phyloP scores from a whole-genome alignment of 129 eudicot genomes.

The Saussurea involucrata region DNA sequence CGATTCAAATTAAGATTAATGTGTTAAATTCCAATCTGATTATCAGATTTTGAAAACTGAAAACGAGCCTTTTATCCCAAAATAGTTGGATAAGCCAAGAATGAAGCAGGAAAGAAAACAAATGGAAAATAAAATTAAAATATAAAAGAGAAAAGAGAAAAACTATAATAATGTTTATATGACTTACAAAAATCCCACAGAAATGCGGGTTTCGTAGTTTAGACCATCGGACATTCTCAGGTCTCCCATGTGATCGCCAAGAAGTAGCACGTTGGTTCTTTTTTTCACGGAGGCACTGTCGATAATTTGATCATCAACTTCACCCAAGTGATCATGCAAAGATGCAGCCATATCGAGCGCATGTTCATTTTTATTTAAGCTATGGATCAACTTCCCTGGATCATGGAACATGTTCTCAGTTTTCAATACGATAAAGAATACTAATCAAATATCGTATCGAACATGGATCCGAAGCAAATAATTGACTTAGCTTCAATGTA shows the following conservation, averaged over 20 bases:
- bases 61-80: neutral
- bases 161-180: neutral
- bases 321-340: constrained; percentile 61
- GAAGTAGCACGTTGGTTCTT: constrained; percentile 82
- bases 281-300: constrained; percentile 52
- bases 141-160: too few relatives aligned
- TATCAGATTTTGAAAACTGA: neutral
- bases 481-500: neutral
- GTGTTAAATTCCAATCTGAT: too few relatives aligned
- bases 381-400: constrained; percentile 83
- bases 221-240: constrained; percentile 93
- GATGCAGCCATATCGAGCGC: constrained; percentile 96
- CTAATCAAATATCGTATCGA: neutral
- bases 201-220: constrained; percentile 65
- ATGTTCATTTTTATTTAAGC: constrained; percentile 88
- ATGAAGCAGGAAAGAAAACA: neutral
- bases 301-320: constrained; percentile 36
- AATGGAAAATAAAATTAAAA: neutral
- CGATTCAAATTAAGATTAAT: too few relatives aligned
- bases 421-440: neutral
- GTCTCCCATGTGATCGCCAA: constrained; percentile 94
- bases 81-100: neutral
- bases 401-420: neutral
- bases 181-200: constrained; percentile 90
- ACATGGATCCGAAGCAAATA: neutral